phyloP scores from a whole-genome alignment of 2,329 filamentous ascomycete species.

The Sordariomycetes sp. region DNA sequence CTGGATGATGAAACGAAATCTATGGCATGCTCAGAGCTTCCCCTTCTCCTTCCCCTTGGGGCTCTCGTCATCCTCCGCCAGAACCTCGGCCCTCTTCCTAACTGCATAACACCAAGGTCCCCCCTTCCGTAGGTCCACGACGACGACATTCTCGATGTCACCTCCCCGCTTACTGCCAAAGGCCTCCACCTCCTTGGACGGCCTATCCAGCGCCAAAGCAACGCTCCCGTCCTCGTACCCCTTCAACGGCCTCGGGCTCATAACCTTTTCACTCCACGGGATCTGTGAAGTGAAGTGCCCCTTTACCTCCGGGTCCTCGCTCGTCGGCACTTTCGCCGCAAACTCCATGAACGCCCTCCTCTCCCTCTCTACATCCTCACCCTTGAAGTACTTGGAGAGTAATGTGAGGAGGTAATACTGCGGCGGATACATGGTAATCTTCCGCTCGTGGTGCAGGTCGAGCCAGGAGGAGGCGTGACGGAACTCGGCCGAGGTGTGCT shows the following conservation, averaged over 20 bases:
- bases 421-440: conserved; percentile 80
- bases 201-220: conserved; percentile 43
- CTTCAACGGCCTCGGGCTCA: conserved; percentile 37
- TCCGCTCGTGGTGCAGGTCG: conserved; percentile 41
- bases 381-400: conserved; percentile 30
- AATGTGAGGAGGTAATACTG: conserved; percentile 64
- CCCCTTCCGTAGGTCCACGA: conserved; percentile 35
- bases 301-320: conserved; percentile 20
- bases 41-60: conserved; percentile 10
- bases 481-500: conserved; percentile 65
- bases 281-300: conserved; percentile 28
- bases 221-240: conserved; percentile 30
- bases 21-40: conserved; percentile 12
- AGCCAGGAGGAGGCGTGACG: conserved; percentile 60
- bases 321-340: conserved; percentile 26
- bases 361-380: conserved; percentile 8
- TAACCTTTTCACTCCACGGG: conserved; percentile 48
- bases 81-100: conserved; percentile 30
- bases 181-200: conserved; percentile 38
- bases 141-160: conserved; percentile 44
- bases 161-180: conserved; percentile 30
- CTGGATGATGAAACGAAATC: too few species aligned
- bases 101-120: conserved; percentile 42
- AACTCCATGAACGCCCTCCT: conserved; percentile 40
- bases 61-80: conserved; percentile 27